Percentiles rank a stretch among this genome's conserved stretches.
phyloP scores from a whole-genome alignment of 352 stramenopile genomes.

The Pythium phragmiticola region DNA sequence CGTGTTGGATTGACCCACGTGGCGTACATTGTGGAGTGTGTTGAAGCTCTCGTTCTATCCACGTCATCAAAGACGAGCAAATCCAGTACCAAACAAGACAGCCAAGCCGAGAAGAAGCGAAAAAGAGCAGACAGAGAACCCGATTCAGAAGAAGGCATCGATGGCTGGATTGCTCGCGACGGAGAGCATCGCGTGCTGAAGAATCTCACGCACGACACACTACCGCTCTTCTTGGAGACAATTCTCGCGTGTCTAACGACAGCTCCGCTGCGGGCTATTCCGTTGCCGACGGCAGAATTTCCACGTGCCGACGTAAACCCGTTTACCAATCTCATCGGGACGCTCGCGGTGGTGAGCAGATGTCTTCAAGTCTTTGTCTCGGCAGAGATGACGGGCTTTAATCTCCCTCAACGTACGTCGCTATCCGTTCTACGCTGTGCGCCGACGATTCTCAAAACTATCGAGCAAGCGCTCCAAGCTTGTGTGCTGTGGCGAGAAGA shows the following conservation, averaged over 20 bases:
- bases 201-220: conserved; percentile 58
- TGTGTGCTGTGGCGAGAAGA: conserved; percentile 20
- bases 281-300: background rate
- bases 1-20: conserved; percentile 33
- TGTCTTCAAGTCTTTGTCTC: conserved; percentile 43
- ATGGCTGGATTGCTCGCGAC: conserved; percentile 31
- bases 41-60: conserved; percentile 11
- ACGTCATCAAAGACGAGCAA: background rate
- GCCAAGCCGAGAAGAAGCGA: background rate
- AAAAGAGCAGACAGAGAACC: conserved; percentile 25
- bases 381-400: conserved; percentile 52
- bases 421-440: conserved; percentile 18
- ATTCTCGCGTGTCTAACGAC: conserved; percentile 52
- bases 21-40: conserved; percentile 35
- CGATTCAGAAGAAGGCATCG: conserved; percentile 33
- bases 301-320: conserved; percentile 10
- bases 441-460: conserved; percentile 10
- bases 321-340: conserved; percentile 43
- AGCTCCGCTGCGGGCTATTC: conserved; percentile 39
- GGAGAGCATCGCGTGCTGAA: conserved; percentile 67
- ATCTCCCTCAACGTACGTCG: conserved; percentile 46
- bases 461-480: conserved; percentile 10
- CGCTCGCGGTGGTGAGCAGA: conserved; percentile 43
- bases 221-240: conserved; percentile 60
- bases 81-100: background rate